These are phyloP conservation scores for Botrytis squamosa DNA, from an alignment of 2,329 filamentous ascomycete genomes.

Conservation along the genomic window DNA sequence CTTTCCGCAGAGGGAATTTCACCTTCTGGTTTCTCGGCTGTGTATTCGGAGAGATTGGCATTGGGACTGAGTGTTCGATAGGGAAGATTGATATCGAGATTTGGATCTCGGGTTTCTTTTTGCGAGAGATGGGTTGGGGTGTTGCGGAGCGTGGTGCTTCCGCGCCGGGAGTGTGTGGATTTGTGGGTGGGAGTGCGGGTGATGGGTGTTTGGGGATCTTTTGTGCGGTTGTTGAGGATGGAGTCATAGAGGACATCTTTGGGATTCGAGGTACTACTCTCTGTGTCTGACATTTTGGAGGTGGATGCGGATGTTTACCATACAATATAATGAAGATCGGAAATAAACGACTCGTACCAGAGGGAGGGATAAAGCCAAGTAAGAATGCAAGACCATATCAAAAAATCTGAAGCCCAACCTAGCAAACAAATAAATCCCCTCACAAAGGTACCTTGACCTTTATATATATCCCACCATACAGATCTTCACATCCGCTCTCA, in stretches of 20 bases:
- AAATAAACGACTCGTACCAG: background rate
- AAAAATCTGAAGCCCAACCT: background rate
- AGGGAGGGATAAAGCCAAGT: background rate
- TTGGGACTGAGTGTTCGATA: constrained; percentile 60
- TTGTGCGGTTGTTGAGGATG: background rate
- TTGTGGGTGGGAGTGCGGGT: background rate
- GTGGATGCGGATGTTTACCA: background rate
- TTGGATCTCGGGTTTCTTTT: constrained; percentile 35
- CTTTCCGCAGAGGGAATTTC: constrained; percentile 45
- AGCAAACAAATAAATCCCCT: background rate
- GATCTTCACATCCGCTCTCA: background rate
- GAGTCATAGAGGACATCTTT: background rate
- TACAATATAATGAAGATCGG: background rate
- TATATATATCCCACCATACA: background rate
- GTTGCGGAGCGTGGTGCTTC: constrained; percentile 15
- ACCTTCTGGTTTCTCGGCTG: constrained; percentile 59
- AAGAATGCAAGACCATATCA: background rate
- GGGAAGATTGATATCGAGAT: constrained; percentile 56
- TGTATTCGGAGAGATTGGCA: constrained; percentile 67
- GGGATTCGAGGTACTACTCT: constrained; percentile 5
- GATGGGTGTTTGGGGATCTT: background rate
- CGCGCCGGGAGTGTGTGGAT: constrained; percentile 13
- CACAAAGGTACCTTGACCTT: background rate
- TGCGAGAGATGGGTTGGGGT: constrained; percentile 24
- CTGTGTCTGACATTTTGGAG: constrained; percentile 9